Evolutionary conservation across 768 basidiomycete genomes (phyloP), one percentile per base, ranked within the genome.

Genomic region (Peribolospora kevripleyi): DNA sequence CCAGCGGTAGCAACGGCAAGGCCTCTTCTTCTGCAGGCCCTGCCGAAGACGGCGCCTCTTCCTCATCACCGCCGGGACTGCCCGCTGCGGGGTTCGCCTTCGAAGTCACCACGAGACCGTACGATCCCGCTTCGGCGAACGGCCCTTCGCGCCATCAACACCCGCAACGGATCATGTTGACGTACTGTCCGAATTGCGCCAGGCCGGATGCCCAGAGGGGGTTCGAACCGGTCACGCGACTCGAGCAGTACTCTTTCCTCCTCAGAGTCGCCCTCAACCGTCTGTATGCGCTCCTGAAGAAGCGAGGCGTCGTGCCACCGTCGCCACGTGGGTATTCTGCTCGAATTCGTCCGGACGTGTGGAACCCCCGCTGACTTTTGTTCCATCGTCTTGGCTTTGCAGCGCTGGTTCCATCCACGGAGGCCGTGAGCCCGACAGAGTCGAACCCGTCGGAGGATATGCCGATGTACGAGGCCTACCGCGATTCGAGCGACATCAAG

Each of bases 201-300:
- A 11, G 25, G 51, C 49, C 7, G 48, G 41, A 10, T 37, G 52
- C 3, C 48, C 50, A 76, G 55, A 64, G 68, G 36, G 87, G 90
- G 8, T 95, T 97, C 68, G 82, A 84, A 64, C 74, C 84, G 13
- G 93, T 93, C 11, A 86, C 90, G 57, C 74, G 91, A 55, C 69
- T 98, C 59, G 93, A 98, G 71, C 93, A 98, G 65, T 98, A 93
- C 67, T 85, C 93, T 2, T 98, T 90, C 73, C 69, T 98, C 55
- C 72, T 98, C 53, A 95, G 95, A 64, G 93, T 97, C 36, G 93
- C 91, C 14, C 72, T 98, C 54, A 74, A 90, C 60, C 76, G 91
- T 63, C 71, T 98, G 53, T 97, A 88, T 68, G 75, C 84, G 40
- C 74, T 84, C 43, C 70, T 85, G 63, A 84, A 82, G 72, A 82